These are phyloP conservation scores for Batkoa obscura DNA, from an alignment of 371 early-diverging fungal species.

Conservation along the genomic window DNA sequence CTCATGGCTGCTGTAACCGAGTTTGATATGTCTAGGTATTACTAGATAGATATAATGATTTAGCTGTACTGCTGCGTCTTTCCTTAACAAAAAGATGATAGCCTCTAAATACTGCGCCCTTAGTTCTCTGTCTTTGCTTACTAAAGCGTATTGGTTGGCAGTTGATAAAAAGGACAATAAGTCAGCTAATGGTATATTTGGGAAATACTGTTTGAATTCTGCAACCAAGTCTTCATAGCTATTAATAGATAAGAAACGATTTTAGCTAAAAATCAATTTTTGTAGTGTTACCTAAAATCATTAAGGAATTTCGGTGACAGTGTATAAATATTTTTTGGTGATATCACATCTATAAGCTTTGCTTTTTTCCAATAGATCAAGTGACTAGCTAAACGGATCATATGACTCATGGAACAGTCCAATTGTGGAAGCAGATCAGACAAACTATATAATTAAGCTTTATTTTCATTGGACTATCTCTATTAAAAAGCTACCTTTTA, in stretches of 20 bases:
- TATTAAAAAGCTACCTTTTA: slow-evolving; percentile 25
- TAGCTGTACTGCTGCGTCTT: slow-evolving; percentile 54
- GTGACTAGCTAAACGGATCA: slow-evolving; percentile 74
- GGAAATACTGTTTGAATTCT: slow-evolving; percentile 30
- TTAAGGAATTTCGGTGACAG: slow-evolving; percentile 31
- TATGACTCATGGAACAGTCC: slow-evolving; percentile 76
- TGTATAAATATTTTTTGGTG: slow-evolving; percentile 57
- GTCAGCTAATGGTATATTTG: slow-evolving; percentile 39
- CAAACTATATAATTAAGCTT: slow-evolving; percentile 20
- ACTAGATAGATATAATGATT: slow-evolving; percentile 65
- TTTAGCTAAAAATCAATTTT: slow-evolving; percentile 13
- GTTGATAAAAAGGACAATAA: slow-evolving; percentile 51
- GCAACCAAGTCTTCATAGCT: slow-evolving; percentile 18
- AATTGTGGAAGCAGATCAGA: slow-evolving; percentile 58
- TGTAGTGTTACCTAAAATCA: slow-evolving; percentile 24
- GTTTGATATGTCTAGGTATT: slow-evolving; percentile 30
- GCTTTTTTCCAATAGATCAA: slow-evolving; percentile 82
- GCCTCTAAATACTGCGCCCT: slow-evolving; percentile 58
- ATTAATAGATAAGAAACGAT: slow-evolving; percentile 4
- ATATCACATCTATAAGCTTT: slow-evolving; percentile 63
- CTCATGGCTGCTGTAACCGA: slow-evolving; percentile 20
- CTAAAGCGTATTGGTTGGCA: slow-evolving; percentile 44
- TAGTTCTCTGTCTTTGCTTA: slow-evolving; percentile 40
- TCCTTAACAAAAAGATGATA: slow-evolving; percentile 56
- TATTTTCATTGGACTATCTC: too few species aligned